Evolutionary conservation across 139 green algal species (phyloP).

Genomic region (Chlamydomonas incerta): DNA sequence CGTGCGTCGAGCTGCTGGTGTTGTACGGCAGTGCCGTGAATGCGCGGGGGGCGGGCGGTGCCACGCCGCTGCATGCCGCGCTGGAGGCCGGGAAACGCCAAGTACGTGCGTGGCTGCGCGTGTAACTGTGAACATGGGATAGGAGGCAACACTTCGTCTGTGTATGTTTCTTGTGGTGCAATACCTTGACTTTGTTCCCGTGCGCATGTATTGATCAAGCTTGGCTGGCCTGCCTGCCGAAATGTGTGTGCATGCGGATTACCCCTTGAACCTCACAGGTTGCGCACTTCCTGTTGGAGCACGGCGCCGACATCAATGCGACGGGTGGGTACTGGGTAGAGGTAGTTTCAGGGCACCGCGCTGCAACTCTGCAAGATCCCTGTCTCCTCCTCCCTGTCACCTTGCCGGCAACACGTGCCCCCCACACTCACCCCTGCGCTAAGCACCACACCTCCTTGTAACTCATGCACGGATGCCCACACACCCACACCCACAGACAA

Average conservation of each 20-base stretch:
- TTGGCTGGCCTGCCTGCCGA: too few relatives aligned
- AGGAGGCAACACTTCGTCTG: too few relatives aligned
- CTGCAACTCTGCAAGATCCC: too few relatives aligned
- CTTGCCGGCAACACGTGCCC: background rate
- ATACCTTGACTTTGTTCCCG: too few relatives aligned
- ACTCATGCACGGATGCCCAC: background rate
- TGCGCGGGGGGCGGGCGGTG: background rate
- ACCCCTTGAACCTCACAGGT: too few relatives aligned
- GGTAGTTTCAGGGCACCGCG: too few relatives aligned
- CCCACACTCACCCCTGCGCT: background rate
- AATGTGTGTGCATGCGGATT: too few relatives aligned
- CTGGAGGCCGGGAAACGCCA: background rate
- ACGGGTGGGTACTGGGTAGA: background rate
- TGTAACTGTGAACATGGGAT: too few relatives aligned
- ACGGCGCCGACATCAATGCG: constrained; percentile 26
- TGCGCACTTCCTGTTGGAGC: constrained; percentile 23
- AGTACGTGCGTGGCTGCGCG: background rate
- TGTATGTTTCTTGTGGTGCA: too few relatives aligned
- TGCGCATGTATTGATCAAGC: too few relatives aligned
- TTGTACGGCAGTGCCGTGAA: constrained; percentile 26
- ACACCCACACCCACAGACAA: background rate
- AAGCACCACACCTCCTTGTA: too few relatives aligned
- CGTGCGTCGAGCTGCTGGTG: constrained; percentile 13
- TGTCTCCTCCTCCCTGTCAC: background rate
- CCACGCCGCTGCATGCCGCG: constrained; percentile 21